phyloP scores from a whole-genome alignment of 352 stramenopile species.

The Globisporangium okanoganense region DNA sequence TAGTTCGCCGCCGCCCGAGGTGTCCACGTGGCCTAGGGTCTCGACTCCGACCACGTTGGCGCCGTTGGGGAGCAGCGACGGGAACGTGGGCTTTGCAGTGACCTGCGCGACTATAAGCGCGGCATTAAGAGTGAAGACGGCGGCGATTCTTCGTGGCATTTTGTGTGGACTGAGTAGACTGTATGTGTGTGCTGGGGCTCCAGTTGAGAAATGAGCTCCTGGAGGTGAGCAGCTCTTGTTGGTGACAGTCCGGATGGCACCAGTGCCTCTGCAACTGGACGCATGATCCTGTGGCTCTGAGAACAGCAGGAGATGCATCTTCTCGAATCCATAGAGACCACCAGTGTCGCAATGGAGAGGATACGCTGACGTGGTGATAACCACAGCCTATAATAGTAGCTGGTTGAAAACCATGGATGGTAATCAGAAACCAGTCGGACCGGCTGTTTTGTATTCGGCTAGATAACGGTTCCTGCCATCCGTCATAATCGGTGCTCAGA shows the following conservation, averaged over 20 bases:
- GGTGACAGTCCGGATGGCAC: background rate
- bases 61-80: slow-evolving; percentile 25
- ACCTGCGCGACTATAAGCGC: background rate
- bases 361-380: no score
- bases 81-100: slow-evolving; percentile 1
- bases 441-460: no score
- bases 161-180: background rate
- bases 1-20: slow-evolving; percentile 22
- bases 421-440: no score
- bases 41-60: slow-evolving; percentile 17
- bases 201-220: slow-evolving; percentile 3
- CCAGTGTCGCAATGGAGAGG: no score
- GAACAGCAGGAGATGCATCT: background rate
- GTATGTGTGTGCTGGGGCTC: background rate
- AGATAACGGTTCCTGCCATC: no score
- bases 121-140: background rate
- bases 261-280: background rate
- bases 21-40: slow-evolving; percentile 32
- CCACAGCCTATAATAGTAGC: no score
- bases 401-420: no score
- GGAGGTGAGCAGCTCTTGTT: background rate
- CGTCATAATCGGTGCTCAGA: no score
- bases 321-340: no score
- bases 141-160: slow-evolving; percentile 3
- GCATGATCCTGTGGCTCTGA: background rate